A percentile compares a stretch with the other conserved stretches of the same genome.
Conservation (phyloP, 2,329 filamentous ascomycete species). For the Amauroascus niger region DNA sequence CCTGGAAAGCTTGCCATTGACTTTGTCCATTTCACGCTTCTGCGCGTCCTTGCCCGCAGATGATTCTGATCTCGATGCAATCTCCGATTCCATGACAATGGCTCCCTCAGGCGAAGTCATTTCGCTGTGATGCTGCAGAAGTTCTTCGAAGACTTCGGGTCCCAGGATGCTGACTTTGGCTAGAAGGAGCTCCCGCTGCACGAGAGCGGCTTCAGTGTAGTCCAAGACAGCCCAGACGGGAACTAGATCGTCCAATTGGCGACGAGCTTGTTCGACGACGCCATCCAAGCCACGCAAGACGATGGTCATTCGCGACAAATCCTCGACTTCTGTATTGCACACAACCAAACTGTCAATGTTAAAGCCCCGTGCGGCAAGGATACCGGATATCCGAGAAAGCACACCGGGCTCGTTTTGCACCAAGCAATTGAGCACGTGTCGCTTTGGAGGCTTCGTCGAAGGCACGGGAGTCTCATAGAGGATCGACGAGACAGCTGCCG, state of each 20-base stretch:
- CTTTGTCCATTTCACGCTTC: constrained; percentile 33
- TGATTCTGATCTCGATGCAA: constrained; percentile 5
- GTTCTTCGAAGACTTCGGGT: constrained; percentile 95
- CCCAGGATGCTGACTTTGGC: constrained; percentile 96
- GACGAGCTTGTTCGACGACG: constrained; percentile 78
- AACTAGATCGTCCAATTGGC: constrained; percentile 91
- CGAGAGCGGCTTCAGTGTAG: constrained; percentile 83
- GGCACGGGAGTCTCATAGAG: constrained; percentile 94
- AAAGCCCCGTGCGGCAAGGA: constrained; percentile 90
- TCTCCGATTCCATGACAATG: constrained; percentile 30
- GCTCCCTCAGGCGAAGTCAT: constrained; percentile 48
- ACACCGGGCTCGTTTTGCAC: constrained; percentile 99
- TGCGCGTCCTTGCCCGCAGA: constrained; percentile 17
- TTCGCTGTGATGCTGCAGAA: constrained; percentile 89
- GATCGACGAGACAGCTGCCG: constrained; percentile 93
- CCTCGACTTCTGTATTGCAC: constrained; percentile 93
- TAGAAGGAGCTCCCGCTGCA: constrained; percentile 88
- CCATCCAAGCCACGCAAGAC: constrained; percentile 92
- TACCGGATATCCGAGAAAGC: constrained; percentile 88
- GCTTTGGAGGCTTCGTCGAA: constrained; percentile 73
- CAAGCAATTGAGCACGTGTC: constrained; percentile 93
- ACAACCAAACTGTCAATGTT: constrained; percentile 98
- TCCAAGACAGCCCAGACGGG: constrained; percentile 97
- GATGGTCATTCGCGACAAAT: constrained; percentile 97
- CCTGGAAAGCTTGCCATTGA: constrained; percentile 24